Percentiles rank a stretch among this genome's conserved stretches.
Conservation (phyloP, 805 yeast species). For the Yarrowia sp. region DNA sequence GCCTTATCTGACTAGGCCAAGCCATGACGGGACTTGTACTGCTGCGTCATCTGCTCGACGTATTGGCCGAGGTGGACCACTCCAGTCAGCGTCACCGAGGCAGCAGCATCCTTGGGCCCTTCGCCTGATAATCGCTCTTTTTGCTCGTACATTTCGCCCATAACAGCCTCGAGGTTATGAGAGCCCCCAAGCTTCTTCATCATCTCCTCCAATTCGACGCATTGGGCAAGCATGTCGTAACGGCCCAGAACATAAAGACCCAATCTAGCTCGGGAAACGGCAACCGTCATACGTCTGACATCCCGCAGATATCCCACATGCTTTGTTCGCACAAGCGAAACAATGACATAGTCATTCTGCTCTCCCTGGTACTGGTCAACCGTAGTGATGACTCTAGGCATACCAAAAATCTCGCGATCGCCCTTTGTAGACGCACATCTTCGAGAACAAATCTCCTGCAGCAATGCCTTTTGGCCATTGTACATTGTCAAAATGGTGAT, state of each 20-base stretch:
- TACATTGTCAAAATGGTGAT: conserved; percentile 46
- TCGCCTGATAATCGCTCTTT: not conserved
- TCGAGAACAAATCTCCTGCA: conserved; percentile 43
- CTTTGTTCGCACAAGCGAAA: conserved; percentile 41
- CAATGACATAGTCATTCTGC: conserved; percentile 38
- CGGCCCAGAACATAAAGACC: conserved; percentile 41
- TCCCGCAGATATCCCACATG: conserved; percentile 34
- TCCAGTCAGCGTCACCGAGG: conserved; percentile 16
- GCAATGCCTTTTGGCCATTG: conserved; percentile 43
- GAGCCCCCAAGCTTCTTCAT: conserved; percentile 25
- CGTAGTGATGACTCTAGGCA: conserved; percentile 35
- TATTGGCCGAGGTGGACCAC: conserved; percentile 27
- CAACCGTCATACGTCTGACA: conserved; percentile 32
- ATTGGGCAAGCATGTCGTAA: conserved; percentile 27
- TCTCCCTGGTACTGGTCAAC: conserved; percentile 37
- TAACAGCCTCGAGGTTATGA: not conserved
- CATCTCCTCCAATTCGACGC: conserved; percentile 26
- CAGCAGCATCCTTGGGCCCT: not conserved
- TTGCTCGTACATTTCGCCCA: conserved; percentile 26
- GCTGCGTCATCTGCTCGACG: conserved; percentile 28
- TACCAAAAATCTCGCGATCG: conserved; percentile 31
- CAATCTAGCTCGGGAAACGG: conserved; percentile 36
- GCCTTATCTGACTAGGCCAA: conserved; percentile 5
- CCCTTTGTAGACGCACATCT: conserved; percentile 32
- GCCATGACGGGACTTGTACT: conserved; percentile 19